Evolutionary conservation across 768 basidiomycete species (phyloP), one percentile per base, ranked within the genome.

Genomic region (Rhodotorula sphaerocarpa): DNA sequence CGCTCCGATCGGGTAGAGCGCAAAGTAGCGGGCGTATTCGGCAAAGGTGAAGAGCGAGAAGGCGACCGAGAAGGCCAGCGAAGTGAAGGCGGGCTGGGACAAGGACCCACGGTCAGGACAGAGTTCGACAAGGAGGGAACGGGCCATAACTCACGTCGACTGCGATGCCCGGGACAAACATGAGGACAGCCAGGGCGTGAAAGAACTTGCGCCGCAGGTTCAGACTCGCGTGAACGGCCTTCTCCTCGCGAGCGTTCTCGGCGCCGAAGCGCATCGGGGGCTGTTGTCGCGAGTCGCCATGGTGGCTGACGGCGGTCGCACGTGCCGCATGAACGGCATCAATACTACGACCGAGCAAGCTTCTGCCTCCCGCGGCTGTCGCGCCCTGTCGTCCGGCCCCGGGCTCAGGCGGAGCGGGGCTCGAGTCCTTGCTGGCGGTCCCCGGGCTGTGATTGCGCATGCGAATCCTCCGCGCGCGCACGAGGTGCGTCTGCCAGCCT

Each of bases 1-100:
- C 15, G 88, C 92, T 20, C 91, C 90, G 70, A 96, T 88, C 5
- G 95, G 95, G 77, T 95, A 96, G 52, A 99, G 82, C 42, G 95
- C 95, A 76, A 97, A 99, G 76, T 96, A 99, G 61, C 95, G 88
- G 67, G 96, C 83, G 78, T 96, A 97, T 78, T 99, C 95, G 60
- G 88, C 85, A 74, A 99, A 96, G 28, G 85, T 88, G 78, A 99
- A 97, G 67, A 90, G 75, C 14, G 95, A 86, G 75, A 99, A 97
- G 3, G 93, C 93, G 25, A 84, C 86, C 70, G 88, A 92, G 78
- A 99, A 95, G 14, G 91, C 84, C 47, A 97, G 78, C 75, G 97
- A 92, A 36, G 88, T 85, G 77, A 99, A 99, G 3, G 93, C 92
- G 28, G 95, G 92, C 92, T 97, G 76, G 1, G 31, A 12, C 57